Conservation (phyloP, 1,284 basidiomycete species). For the Blastosporella zonata region DNA sequence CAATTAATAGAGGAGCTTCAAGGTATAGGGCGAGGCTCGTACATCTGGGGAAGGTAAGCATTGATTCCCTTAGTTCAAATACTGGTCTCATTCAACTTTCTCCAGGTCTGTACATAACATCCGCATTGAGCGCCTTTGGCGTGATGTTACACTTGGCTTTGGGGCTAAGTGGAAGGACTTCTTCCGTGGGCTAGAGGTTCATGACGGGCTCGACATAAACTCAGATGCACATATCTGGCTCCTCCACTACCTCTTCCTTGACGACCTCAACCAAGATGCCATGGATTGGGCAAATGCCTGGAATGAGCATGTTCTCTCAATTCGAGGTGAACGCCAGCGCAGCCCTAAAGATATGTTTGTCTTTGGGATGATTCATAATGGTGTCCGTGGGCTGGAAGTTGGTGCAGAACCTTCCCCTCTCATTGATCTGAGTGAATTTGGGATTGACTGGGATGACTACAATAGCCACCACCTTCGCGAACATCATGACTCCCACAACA, state of each 20-base stretch:
- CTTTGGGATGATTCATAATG: slow-evolving; percentile 22
- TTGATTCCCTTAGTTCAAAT: slow-evolving; percentile 6
- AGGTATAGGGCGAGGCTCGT: slow-evolving; percentile 26
- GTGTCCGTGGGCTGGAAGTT: neutral
- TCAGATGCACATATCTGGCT: slow-evolving; percentile 16
- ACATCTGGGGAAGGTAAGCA: slow-evolving; percentile 34
- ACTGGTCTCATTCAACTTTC: too few species aligned
- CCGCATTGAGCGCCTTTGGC: slow-evolving; percentile 36
- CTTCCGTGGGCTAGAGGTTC: slow-evolving; percentile 21
- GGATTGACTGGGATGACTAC: slow-evolving; percentile 26
- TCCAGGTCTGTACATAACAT: slow-evolving; percentile 27
- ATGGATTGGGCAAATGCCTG: slow-evolving; percentile 21
- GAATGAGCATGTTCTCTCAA: slow-evolving; percentile 19
- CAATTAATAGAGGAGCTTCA: slow-evolving; percentile 25
- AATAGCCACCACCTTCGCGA: slow-evolving; percentile 15
- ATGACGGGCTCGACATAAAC: slow-evolving; percentile 18
- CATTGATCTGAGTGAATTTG: slow-evolving; percentile 17
- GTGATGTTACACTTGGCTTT: slow-evolving; percentile 23
- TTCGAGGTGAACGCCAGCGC: slow-evolving; percentile 12
- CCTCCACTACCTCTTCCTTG: slow-evolving; percentile 24
- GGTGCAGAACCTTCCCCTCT: neutral
- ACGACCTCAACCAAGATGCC: slow-evolving; percentile 18
- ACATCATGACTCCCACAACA: slow-evolving; percentile 12
- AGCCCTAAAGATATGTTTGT: slow-evolving; percentile 21
- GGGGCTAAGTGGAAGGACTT: slow-evolving; percentile 25